Base-by-base conservation (phyloP, 371 early-diverging fungal species). In the Ecytonucleospora hepatopenaei region DNA sequence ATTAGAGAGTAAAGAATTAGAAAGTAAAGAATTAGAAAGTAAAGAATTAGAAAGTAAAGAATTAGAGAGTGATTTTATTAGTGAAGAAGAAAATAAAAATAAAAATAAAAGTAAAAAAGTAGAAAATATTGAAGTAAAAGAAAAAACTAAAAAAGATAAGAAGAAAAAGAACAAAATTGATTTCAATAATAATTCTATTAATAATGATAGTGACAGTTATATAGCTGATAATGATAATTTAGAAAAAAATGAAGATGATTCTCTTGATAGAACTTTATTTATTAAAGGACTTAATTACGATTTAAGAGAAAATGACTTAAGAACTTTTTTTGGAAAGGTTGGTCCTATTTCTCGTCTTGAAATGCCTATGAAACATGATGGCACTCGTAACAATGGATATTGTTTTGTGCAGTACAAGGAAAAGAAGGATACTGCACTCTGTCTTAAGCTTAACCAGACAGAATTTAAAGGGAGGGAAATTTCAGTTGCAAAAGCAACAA, bases 341-440 rank as follows among this genome's bases (percentile, higher is more conserved):
- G 80, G 80, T 24, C 58, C 54, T 34, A 66, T 78, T n/a, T 58
- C 54, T 23, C 57, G 74, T n/a, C 59, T 78, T 15, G 62, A 71
- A 35, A 71, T 80, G 31, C 80, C 80, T 24, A 64, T 59, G 56
- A 65, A 59, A 19, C 48, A 59, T 21, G 68, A 74, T 54, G 46
- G 33, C 15, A 46, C 49, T 23, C 63, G 69, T 27, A 74, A 76
- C 60, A 80, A 78, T 64, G 80, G 80, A 12, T 80, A 76, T 67
- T 74, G 65, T 31, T 80, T 76, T 76, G 67, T 80, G 60, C 77
- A 78, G 71, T 80, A 78, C 60, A 54, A 65, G 27, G 67, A 66
- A 26, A 62, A 73, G 59, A 60, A 62, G 16, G 66, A 70, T 24
- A 76, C 75, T 35, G 53, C 68, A 35, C 70, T 71, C 54, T 66